phyloP scores from a whole-genome alignment of 768 basidiomycete genomes.

The Rhodotorula toruloides region DNA sequence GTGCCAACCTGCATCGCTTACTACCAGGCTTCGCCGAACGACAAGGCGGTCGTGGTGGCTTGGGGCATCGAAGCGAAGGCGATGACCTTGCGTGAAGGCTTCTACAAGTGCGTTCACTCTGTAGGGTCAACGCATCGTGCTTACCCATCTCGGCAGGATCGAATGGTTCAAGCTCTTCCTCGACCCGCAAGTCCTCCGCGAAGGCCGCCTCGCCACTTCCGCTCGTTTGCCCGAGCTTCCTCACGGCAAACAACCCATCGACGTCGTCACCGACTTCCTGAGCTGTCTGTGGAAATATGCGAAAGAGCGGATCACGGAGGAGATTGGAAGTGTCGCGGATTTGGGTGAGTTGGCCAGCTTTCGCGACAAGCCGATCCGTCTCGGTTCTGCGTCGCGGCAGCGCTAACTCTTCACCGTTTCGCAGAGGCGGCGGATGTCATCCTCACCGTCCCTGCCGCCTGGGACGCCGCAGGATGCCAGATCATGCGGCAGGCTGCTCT shows the following conservation, averaged over 20 bases:
- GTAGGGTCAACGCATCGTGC: background rate
- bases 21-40: slow-evolving; percentile 49
- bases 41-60: slow-evolving; percentile 63
- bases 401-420: slow-evolving; percentile 46
- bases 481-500: slow-evolving; percentile 83
- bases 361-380: background rate
- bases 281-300: slow-evolving; percentile 79
- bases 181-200: slow-evolving; percentile 22
- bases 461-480: slow-evolving; percentile 79
- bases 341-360: slow-evolving; percentile 49
- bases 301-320: slow-evolving; percentile 76
- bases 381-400: background rate
- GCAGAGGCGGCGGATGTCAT: slow-evolving; percentile 76
- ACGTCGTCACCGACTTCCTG: slow-evolving; percentile 77
- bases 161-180: slow-evolving; percentile 74
- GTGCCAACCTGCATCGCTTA: slow-evolving; percentile 80
- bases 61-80: slow-evolving; percentile 88
- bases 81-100: slow-evolving; percentile 61
- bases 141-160: slow-evolving; percentile 11
- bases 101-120: slow-evolving; percentile 54
- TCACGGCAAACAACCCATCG: slow-evolving; percentile 69
- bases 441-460: slow-evolving; percentile 85
- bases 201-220: slow-evolving; percentile 8
- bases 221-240: slow-evolving; percentile 65
- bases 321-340: slow-evolving; percentile 82